Percentiles rank a stretch among this genome's conserved stretches.
Evolutionary conservation across 306 rosid species (phyloP).

Genomic region (Cotoneaster glaucophyllus): DNA sequence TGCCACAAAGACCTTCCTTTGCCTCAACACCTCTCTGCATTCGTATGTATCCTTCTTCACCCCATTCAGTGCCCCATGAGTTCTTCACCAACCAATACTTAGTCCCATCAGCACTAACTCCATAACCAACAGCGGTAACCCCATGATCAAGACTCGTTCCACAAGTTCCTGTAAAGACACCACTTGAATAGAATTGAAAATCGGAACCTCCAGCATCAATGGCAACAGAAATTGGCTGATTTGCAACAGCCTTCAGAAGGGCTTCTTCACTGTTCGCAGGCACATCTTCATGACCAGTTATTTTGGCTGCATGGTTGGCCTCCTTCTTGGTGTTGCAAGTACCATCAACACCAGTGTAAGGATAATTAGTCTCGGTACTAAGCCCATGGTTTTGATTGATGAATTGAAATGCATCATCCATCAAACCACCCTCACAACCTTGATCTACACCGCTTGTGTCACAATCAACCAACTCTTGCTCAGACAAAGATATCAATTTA

Average conservation of each 20-base stretch:
- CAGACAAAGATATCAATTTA: too few species aligned
- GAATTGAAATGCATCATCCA: slow-evolving; percentile 28
- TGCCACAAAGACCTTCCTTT: too few species aligned
- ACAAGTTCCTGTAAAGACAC: slow-evolving; percentile 34
- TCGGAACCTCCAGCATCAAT: slow-evolving; percentile 35
- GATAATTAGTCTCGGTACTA: too few species aligned
- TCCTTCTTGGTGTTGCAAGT: too few species aligned
- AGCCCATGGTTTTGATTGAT: too few species aligned
- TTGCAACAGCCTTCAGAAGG: slow-evolving; percentile 1
- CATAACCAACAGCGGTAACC: slow-evolving; percentile 39
- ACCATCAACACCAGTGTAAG: too few species aligned
- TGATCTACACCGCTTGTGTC: background rate
- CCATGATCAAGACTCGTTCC: slow-evolving; percentile 33
- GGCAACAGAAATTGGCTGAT: slow-evolving; percentile 30
- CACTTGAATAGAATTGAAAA: slow-evolving; percentile 30
- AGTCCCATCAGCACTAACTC: slow-evolving; percentile 20
- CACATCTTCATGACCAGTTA: slow-evolving; percentile 28
- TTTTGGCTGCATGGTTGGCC: too few species aligned
- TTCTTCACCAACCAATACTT: slow-evolving; percentile 28
- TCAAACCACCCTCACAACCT: slow-evolving; percentile 37
- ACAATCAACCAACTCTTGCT: too few species aligned
- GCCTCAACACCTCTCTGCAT: too few species aligned
- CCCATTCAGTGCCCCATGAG: too few species aligned
- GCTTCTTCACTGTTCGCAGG: slow-evolving; percentile 29
- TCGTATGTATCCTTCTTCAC: too few species aligned